Conservation (phyloP, 2,329 filamentous ascomycete genomes). For the Colletotrichum musicola region DNA sequence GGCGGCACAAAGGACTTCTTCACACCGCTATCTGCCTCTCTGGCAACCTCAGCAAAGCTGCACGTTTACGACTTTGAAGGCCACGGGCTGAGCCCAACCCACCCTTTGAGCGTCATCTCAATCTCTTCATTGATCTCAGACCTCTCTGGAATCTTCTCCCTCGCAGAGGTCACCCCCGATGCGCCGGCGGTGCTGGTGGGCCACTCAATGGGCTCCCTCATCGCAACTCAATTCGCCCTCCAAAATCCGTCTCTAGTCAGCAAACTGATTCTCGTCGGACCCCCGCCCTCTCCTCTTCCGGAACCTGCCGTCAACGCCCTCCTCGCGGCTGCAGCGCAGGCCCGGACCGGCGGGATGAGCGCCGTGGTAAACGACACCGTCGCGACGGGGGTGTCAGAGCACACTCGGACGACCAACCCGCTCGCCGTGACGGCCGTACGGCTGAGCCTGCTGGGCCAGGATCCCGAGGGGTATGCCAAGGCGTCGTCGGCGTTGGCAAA, state of each 20-base stretch:
- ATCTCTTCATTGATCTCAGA: constrained; percentile 60
- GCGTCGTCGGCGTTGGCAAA: constrained; percentile 62
- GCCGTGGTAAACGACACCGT: constrained; percentile 55
- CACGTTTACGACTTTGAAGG: constrained; percentile 68
- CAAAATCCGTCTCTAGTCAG: constrained; percentile 54
- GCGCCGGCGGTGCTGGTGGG: constrained; percentile 57
- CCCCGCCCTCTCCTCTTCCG: constrained; percentile 59
- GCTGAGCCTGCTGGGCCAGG: constrained; percentile 59
- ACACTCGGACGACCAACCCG: constrained; percentile 52
- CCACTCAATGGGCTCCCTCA: constrained; percentile 64
- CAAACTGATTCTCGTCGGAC: constrained; percentile 61
- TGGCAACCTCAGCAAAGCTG: constrained; percentile 47
- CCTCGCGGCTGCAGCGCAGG: constrained; percentile 52
- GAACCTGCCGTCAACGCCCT: constrained; percentile 47
- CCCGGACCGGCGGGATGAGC: constrained; percentile 58
- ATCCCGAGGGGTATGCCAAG: constrained; percentile 68
- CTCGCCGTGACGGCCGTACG: constrained; percentile 57
- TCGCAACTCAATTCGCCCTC: constrained; percentile 58
- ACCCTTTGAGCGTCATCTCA: constrained; percentile 54
- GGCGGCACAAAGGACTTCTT: constrained; percentile 61
- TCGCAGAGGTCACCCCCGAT: constrained; percentile 45
- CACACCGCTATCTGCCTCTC: constrained; percentile 55
- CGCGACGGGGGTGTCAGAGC: constrained; percentile 50
- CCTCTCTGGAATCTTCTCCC: constrained; percentile 53
- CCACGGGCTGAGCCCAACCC: constrained; percentile 66